Conservation (phyloP, 352 stramenopile species). For the Phytophthora pseudosyringae region DNA sequence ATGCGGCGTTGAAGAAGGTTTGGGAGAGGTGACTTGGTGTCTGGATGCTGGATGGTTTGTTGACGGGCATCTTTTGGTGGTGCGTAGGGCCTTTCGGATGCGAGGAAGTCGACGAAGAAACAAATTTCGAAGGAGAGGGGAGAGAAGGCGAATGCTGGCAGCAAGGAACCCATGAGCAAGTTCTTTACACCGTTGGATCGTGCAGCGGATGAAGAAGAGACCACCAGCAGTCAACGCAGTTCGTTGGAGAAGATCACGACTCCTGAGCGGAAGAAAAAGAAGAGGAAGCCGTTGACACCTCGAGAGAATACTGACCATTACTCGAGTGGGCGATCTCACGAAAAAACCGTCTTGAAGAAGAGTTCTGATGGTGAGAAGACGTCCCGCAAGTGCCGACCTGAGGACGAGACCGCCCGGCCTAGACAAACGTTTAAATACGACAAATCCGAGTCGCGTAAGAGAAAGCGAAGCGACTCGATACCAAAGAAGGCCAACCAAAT, state of each 20-base stretch:
- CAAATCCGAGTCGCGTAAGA: conserved; percentile 27
- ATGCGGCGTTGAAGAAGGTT: conserved; percentile 66
- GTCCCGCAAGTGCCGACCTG: conserved; percentile 4
- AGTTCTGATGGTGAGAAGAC: conserved; percentile 5
- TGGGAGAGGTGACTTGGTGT: neutral
- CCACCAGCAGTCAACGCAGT: conserved; percentile 20
- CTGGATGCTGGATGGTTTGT: neutral
- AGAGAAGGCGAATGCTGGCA: conserved; percentile 26
- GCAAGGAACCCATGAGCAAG: conserved; percentile 37
- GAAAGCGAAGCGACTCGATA: conserved; percentile 24
- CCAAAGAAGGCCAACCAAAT: neutral
- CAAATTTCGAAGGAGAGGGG: conserved; percentile 34
- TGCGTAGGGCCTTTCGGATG: conserved; percentile 33
- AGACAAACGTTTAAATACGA: conserved; percentile 15
- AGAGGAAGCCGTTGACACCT: conserved; percentile 22
- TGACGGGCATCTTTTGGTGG: neutral
- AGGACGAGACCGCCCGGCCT: conserved; percentile 1
- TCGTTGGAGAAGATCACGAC: conserved; percentile 12
- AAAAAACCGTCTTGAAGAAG: conserved; percentile 18
- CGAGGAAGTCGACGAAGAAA: conserved; percentile 40
- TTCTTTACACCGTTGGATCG: conserved; percentile 26
- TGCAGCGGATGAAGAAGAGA: conserved; percentile 20
- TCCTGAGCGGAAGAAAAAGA: conserved; percentile 23
- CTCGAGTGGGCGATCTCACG: conserved; percentile 3
- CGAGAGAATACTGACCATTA: conserved; percentile 19